Evolutionary conservation across 768 basidiomycete species (phyloP).

Genomic region (Lactifluus subvellereus): DNA sequence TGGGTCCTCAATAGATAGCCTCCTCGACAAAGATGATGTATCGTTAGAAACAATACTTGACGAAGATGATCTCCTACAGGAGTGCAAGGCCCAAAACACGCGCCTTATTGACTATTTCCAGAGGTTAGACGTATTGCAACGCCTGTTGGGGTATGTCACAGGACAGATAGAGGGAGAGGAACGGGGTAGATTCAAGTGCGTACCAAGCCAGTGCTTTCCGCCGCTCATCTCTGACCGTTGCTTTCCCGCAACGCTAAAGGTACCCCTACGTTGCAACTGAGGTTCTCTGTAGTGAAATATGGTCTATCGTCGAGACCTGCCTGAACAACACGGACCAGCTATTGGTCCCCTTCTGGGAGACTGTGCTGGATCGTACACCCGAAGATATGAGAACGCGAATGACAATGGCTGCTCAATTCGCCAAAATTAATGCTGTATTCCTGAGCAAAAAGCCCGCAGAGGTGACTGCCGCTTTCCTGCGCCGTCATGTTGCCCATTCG

Average conservation of each 20-base stretch:
- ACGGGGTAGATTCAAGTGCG: slow-evolving; percentile 76
- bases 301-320: slow-evolving; percentile 90
- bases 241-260: slow-evolving; percentile 38
- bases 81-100: slow-evolving; percentile 93
- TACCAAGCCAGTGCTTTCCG: slow-evolving; percentile 21
- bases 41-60: slow-evolving; percentile 87
- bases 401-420: slow-evolving; percentile 87
- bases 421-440: slow-evolving; percentile 88
- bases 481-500: slow-evolving; percentile 30
- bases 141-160: slow-evolving; percentile 77
- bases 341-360: slow-evolving; percentile 88
- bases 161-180: slow-evolving; percentile 82
- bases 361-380: slow-evolving; percentile 67
- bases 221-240: slow-evolving; percentile 20
- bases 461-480: slow-evolving; percentile 44
- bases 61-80: slow-evolving; percentile 89
- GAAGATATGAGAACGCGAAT: slow-evolving; percentile 86
- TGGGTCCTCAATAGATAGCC: slow-evolving; percentile 81
- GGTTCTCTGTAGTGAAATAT: slow-evolving; percentile 92
- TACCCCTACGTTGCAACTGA: slow-evolving; percentile 93
- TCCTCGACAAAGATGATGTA: slow-evolving; percentile 87
- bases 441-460: slow-evolving; percentile 84
- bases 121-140: slow-evolving; percentile 72
- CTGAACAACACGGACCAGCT: slow-evolving; percentile 64
- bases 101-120: slow-evolving; percentile 85